These are phyloP conservation scores for Agroathelia rolfsii DNA, from an alignment of 1,284 basidiomycete species.

Conservation along the genomic window DNA sequence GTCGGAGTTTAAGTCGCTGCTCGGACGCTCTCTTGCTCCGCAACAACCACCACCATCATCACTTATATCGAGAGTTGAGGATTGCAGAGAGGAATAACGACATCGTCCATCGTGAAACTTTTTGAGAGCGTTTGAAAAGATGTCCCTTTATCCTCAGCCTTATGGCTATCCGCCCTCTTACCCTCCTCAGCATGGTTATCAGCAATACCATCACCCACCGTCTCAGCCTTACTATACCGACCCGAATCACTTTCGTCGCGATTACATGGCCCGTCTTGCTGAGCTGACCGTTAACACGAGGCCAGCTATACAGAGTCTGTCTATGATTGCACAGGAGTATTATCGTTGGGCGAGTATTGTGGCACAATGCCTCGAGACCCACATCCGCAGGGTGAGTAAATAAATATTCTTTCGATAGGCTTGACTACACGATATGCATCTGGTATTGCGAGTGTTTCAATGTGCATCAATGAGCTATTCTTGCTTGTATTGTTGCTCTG, in stretches of 20 bases:
- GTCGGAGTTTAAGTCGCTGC: constrained; percentile 18
- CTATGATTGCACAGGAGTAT: constrained; percentile 87
- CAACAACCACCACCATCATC: constrained; percentile 38
- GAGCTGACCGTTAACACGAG: constrained; percentile 93
- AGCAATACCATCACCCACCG: constrained; percentile 27
- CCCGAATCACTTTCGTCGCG: constrained; percentile 71
- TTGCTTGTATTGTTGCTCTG: constrained; percentile 21
- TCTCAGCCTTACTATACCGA: constrained; percentile 48
- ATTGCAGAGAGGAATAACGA: constrained; percentile 1
- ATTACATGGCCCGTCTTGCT: constrained; percentile 69
- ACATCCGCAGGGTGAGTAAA: constrained; percentile 80
- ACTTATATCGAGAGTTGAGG: constrained; percentile 19
- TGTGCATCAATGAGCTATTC: too few relatives aligned
- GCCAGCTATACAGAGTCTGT: constrained; percentile 91
- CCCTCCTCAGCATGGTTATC: constrained; percentile 34
- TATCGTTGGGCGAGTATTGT: constrained; percentile 74
- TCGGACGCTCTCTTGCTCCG: constrained; percentile 26
- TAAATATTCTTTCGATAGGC: constrained; percentile 10
- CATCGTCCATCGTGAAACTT: constrained; percentile 9
- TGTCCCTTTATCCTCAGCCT: constrained; percentile 41
- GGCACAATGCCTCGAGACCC: constrained; percentile 79
- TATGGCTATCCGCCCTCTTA: constrained; percentile 33
- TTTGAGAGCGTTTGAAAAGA: constrained; percentile 22
- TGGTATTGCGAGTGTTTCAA: too few relatives aligned
- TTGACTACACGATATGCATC: too few relatives aligned